These are phyloP conservation scores for Carpinus fangiana DNA, from an alignment of 306 rosid genomes.

Conservation along the genomic window DNA sequence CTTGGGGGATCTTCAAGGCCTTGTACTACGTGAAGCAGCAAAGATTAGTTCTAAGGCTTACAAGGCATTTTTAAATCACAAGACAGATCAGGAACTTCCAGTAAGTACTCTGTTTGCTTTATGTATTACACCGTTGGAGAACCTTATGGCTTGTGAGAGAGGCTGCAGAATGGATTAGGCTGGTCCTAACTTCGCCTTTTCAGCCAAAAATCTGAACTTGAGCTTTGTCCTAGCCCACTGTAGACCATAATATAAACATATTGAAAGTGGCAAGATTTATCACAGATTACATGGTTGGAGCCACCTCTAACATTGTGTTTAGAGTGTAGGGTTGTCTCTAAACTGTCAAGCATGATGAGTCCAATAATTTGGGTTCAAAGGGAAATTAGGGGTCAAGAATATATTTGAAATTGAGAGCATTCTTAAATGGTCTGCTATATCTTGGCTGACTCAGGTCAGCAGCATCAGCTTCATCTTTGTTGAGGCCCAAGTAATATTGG, in stretches of 20 bases:
- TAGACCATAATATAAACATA: background rate
- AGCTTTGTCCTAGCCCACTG: background rate
- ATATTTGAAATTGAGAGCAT: background rate
- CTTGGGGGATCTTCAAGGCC: slow-evolving; percentile 88
- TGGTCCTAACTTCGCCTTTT: background rate
- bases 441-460: background rate
- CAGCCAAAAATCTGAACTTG: slow-evolving; percentile 1
- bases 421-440: background rate
- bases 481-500: background rate
- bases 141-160: background rate
- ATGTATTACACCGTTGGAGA: background rate
- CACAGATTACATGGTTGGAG: background rate
- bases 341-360: background rate
- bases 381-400: background rate
- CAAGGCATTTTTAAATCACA: slow-evolving; percentile 55
- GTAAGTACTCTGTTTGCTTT: slow-evolving; percentile 46
- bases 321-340: background rate
- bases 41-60: slow-evolving; percentile 48
- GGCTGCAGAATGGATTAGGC: background rate
- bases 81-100: slow-evolving; percentile 65
- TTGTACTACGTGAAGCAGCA: slow-evolving; percentile 45
- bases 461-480: background rate
- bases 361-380: background rate
- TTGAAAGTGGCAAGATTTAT: background rate
- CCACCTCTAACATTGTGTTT: background rate